phyloP scores from a whole-genome alignment of 148 eudicot species.

The Simmondsia chinensis region DNA sequence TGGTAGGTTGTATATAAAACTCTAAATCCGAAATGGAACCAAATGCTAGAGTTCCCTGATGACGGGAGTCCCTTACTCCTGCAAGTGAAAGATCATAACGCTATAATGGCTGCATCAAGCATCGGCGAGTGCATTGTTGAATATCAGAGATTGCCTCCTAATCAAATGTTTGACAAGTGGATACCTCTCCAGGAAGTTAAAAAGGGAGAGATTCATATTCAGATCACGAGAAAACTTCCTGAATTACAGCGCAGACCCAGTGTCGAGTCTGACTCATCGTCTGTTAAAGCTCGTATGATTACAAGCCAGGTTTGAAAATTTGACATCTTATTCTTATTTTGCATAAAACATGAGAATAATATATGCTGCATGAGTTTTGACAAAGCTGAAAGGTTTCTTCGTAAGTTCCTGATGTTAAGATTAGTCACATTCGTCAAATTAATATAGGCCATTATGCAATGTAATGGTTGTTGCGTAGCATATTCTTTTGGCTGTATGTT shows the following conservation, averaged over 20 bases:
- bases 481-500: too few relatives aligned
- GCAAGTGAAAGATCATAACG: slow-evolving; percentile 82
- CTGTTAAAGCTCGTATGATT: slow-evolving; percentile 44
- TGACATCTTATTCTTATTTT: too few relatives aligned
- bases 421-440: too few relatives aligned
- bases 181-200: slow-evolving; percentile 94
- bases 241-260: slow-evolving; percentile 43
- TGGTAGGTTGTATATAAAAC: slow-evolving; percentile 71
- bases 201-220: slow-evolving; percentile 87
- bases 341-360: too few relatives aligned
- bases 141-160: slow-evolving; percentile 73
- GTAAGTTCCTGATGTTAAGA: too few relatives aligned
- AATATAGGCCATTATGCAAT: too few relatives aligned
- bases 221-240: slow-evolving; percentile 61
- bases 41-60: slow-evolving; percentile 80
- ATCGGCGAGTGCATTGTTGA: slow-evolving; percentile 86
- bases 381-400: too few relatives aligned
- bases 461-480: too few relatives aligned
- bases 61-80: slow-evolving; percentile 65
- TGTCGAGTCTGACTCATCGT: slow-evolving; percentile 41
- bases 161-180: slow-evolving; percentile 74
- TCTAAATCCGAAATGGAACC: slow-evolving; percentile 78
- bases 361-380: too few relatives aligned
- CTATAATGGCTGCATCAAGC: slow-evolving; percentile 61
- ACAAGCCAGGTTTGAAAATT: slow-evolving; percentile 55